A percentile compares a stretch with the other conserved stretches of the same genome.
Evolutionary conservation across 2,329 filamentous ascomycete genomes (phyloP).

Genomic region (Colletotrichum ledebouriae): DNA sequence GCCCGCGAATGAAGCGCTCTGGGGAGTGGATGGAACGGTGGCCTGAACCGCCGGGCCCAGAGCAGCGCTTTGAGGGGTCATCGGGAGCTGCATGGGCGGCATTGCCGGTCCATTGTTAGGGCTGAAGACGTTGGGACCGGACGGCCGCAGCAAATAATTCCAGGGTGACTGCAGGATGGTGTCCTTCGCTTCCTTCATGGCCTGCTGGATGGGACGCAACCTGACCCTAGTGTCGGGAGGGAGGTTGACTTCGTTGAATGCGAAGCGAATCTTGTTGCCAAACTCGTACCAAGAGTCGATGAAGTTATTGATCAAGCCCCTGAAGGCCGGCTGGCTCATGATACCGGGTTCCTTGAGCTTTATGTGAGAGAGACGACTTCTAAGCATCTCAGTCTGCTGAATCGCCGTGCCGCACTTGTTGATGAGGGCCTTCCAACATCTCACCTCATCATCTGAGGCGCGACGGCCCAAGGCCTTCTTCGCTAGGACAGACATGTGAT

Average conservation of each 20-base stretch:
- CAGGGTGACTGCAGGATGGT: slow-evolving; percentile 75
- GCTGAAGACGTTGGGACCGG: slow-evolving; percentile 41
- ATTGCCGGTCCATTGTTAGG: slow-evolving; percentile 48
- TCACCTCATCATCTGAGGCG: slow-evolving; percentile 70
- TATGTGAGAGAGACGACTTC: slow-evolving; percentile 80
- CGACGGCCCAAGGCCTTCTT: slow-evolving; percentile 73
- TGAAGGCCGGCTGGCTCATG: slow-evolving; percentile 72
- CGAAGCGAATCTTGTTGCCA: slow-evolving; percentile 70
- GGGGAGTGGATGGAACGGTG: slow-evolving; percentile 81
- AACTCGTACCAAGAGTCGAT: slow-evolving; percentile 78
- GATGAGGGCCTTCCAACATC: slow-evolving; percentile 79
- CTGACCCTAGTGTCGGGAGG: slow-evolving; percentile 78
- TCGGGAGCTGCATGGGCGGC: slow-evolving; percentile 68
- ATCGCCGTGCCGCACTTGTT: slow-evolving; percentile 78
- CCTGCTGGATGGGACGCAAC: slow-evolving; percentile 84
- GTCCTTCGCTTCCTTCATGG: slow-evolving; percentile 83
- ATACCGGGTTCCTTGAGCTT: slow-evolving; percentile 87
- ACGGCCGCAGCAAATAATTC: slow-evolving; percentile 58
- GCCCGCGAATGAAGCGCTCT: slow-evolving; percentile 67
- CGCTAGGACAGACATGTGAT: slow-evolving; percentile 74
- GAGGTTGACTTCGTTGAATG: slow-evolving; percentile 64
- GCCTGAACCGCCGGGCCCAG: slow-evolving; percentile 91
- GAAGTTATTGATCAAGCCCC: slow-evolving; percentile 81
- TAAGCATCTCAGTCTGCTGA: slow-evolving; percentile 80
- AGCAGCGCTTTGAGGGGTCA: slow-evolving; percentile 90